Evolutionary conservation across 1,284 basidiomycete genomes (phyloP), one percentile per base, ranked within the genome.

Genomic region (Vanrija sp.): DNA sequence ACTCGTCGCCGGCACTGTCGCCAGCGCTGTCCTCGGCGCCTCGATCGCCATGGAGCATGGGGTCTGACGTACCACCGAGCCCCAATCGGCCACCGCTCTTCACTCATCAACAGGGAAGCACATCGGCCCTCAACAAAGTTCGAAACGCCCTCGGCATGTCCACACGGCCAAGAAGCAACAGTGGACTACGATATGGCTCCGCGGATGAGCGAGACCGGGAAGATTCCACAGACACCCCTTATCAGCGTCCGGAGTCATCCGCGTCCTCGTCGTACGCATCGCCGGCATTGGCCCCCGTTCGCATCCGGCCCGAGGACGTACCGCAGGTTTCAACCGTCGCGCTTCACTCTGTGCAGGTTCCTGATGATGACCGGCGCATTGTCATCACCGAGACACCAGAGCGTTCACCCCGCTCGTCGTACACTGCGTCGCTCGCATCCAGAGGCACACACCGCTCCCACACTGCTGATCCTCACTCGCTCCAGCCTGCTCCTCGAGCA

Each of bases 371-470:
- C 22, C 47, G 62, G 12, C 48, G 38, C 4, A 54, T 62, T 10
- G 39, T 60, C 16, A 44, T 65, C 10, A 47, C 41, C 36, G 63
- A 66, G 7, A 58, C 58, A 1, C 53, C 61, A 9, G 57, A 60
- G 9, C 47, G 61, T 24, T 71, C 69, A 1, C 66, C 65, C 14
- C 51, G 67, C 9, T 63, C 67, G 14, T 71, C 69, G 3, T 62
- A 63, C 44, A 56, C 62, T 4, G 61, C 60, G 15, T 60, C 57
- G 0, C 23, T 49, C 22, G 48, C 56, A 2, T 60, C 62, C 48
- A 51, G 24, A 51, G 20, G 24, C 1, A 45, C 44, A 8, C 49
- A 45, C 22, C 35, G 52, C 1, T 47, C 53, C 1, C 27, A 24
- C 8, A 55, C 59, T 0, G 53, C 36, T 41, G 58, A 51, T 42